phyloP scores from a whole-genome alignment of 208 protist species.

The Trypanosoma congolense region DNA sequence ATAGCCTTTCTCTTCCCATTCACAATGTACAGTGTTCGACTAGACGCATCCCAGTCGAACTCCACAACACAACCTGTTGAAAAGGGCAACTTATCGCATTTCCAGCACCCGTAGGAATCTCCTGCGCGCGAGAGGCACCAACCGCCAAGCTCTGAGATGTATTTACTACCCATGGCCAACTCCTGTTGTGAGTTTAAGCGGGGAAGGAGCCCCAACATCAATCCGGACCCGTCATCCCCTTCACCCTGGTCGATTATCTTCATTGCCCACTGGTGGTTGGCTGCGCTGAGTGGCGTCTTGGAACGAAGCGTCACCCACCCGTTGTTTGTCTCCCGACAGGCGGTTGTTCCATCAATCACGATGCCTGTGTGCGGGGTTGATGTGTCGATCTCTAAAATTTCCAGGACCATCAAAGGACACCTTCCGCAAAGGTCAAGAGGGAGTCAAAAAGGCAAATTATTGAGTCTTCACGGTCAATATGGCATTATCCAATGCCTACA shows the following conservation, averaged over 20 bases:
- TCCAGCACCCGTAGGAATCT: constrained; percentile 85
- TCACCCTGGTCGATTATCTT: constrained; percentile 87
- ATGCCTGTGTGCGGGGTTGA: constrained; percentile 83
- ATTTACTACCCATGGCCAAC: constrained; percentile 74
- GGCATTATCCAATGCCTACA: too few relatives aligned
- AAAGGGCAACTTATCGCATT: constrained; percentile 84
- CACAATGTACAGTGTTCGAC: constrained; percentile 76
- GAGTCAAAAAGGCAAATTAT: constrained; percentile 6
- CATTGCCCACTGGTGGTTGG: constrained; percentile 84
- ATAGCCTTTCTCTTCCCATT: constrained; percentile 66
- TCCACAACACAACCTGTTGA: constrained; percentile 84
- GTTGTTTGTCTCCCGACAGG: constrained; percentile 81
- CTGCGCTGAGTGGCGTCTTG: constrained; percentile 49
- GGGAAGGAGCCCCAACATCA: constrained; percentile 89
- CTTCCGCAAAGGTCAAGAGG: neutral
- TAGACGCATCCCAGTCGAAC: constrained; percentile 81
- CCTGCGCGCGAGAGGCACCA: constrained; percentile 88
- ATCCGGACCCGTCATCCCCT: constrained; percentile 75
- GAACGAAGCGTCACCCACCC: constrained; percentile 88
- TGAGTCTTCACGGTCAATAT: too few relatives aligned
- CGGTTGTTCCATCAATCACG: constrained; percentile 52
- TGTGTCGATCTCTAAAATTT: constrained; percentile 78
- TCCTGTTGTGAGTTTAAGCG: constrained; percentile 38
- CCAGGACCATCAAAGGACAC: constrained; percentile 57
- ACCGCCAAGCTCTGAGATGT: constrained; percentile 87